A percentile compares a stretch with the other conserved stretches of the same genome.
phyloP scores from a whole-genome alignment of 2,329 filamentous ascomycete genomes.

The Ceratocystis papillata region DNA sequence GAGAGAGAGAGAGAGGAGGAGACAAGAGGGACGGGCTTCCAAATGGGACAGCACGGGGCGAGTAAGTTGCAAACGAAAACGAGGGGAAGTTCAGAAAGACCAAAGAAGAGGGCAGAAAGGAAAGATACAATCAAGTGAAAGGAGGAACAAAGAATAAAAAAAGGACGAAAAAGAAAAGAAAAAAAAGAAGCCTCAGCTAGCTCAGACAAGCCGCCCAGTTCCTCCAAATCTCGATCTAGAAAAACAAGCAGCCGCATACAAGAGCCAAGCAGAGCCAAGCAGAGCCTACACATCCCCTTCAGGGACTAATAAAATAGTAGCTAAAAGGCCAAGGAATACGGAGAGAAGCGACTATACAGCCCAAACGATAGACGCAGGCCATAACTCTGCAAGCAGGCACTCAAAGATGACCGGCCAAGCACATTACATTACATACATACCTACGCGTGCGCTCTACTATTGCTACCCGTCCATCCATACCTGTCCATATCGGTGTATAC shows the following conservation, averaged over 20 bases:
- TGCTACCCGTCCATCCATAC: background rate
- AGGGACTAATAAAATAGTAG: background rate
- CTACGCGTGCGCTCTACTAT: background rate
- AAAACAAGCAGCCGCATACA: background rate
- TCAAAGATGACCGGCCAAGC: no score
- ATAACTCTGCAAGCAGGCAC: no score
- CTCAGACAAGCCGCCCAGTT: background rate
- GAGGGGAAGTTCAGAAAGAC: conserved; percentile 3
- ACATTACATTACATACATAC: no score
- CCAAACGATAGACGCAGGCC: no score
- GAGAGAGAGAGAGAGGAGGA: background rate
- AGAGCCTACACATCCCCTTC: background rate
- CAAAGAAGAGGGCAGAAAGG: background rate
- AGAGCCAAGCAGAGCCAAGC: background rate
- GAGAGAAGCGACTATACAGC: background rate
- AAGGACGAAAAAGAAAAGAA: background rate
- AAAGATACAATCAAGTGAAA: background rate
- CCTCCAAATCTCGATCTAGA: background rate
- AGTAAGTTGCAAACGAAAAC: background rate
- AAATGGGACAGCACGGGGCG: background rate
- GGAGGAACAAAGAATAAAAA: background rate
- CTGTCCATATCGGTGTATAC: background rate
- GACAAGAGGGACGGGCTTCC: background rate
- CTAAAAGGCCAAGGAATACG: background rate
- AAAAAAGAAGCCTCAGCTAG: background rate